Evolutionary conservation across 768 basidiomycete genomes (phyloP).

Genomic region (Podaxis pistillaris): DNA sequence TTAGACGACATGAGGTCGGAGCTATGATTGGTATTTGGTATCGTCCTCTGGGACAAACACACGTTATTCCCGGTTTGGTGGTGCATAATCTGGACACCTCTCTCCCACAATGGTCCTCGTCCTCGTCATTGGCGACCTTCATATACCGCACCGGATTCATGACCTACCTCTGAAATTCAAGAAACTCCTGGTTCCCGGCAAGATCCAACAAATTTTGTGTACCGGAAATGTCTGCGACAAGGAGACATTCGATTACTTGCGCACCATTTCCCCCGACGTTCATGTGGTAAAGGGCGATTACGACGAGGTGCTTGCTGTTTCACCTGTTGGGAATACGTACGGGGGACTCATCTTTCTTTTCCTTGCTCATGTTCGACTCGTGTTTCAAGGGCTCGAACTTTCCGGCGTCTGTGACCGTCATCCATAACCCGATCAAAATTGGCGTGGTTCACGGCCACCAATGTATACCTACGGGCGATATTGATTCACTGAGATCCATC

Average conservation of each 20-base stretch:
- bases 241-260: slow-evolving; percentile 95
- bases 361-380: slow-evolving; percentile 36
- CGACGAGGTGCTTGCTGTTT: slow-evolving; percentile 67
- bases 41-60: background rate
- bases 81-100: background rate
- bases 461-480: slow-evolving; percentile 86
- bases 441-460: slow-evolving; percentile 95
- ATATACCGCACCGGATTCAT: slow-evolving; percentile 88
- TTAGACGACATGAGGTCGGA: background rate
- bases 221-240: slow-evolving; percentile 98
- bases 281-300: slow-evolving; percentile 92
- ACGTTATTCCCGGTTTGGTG: background rate
- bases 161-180: slow-evolving; percentile 96
- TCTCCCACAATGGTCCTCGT: slow-evolving; percentile 76
- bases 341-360: background rate
- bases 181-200: slow-evolving; percentile 92
- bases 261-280: slow-evolving; percentile 92
- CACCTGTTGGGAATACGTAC: background rate
- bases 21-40: background rate
- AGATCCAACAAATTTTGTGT: slow-evolving; percentile 96
- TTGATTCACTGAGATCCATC: slow-evolving; percentile 84
- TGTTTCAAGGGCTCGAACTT: slow-evolving; percentile 42
- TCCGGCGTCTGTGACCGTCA: slow-evolving; percentile 77
- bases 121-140: slow-evolving; percentile 94
- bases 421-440: slow-evolving; percentile 84